These are phyloP conservation scores for Colletotrichum sp. DNA, from an alignment of 2,329 filamentous ascomycete species.

Conservation along the genomic window DNA sequence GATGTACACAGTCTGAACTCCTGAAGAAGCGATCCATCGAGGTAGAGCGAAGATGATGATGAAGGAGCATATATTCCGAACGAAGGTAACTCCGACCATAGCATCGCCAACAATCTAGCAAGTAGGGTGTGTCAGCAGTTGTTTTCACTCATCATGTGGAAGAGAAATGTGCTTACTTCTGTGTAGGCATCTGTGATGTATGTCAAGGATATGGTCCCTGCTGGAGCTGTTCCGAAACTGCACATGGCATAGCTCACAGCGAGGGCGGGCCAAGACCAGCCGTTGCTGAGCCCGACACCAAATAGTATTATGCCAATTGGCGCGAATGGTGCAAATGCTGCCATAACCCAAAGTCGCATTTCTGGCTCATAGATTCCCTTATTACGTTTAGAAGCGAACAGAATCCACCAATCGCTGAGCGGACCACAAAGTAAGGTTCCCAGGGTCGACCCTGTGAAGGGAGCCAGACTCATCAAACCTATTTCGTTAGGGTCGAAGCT, in stretches of 20 bases:
- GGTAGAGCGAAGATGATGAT: conserved; percentile 50
- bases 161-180: conserved; percentile 27
- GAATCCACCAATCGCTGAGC: conserved; percentile 39
- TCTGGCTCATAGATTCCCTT: conserved; percentile 48
- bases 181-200: conserved; percentile 43
- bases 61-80: conserved; percentile 47
- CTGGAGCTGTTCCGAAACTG: conserved; percentile 37
- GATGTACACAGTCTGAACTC: background rate
- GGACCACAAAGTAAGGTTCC: conserved; percentile 36
- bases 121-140: background rate
- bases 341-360: conserved; percentile 44
- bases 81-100: conserved; percentile 47
- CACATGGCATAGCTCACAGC: conserved; percentile 41
- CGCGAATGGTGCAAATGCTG: conserved; percentile 34
- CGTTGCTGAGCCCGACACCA: background rate
- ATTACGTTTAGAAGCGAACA: conserved; percentile 38
- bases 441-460: conserved; percentile 43
- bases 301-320: conserved; percentile 26
- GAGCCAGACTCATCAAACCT: conserved; percentile 41
- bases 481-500: conserved; percentile 40
- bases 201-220: conserved; percentile 38
- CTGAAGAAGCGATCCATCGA: conserved; percentile 32
- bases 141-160: accelerated
- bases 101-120: conserved; percentile 50
- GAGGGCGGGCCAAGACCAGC: conserved; percentile 14